Conservation (phyloP, 2,329 filamentous ascomycete species). For the Beauveria sp. region DNA sequence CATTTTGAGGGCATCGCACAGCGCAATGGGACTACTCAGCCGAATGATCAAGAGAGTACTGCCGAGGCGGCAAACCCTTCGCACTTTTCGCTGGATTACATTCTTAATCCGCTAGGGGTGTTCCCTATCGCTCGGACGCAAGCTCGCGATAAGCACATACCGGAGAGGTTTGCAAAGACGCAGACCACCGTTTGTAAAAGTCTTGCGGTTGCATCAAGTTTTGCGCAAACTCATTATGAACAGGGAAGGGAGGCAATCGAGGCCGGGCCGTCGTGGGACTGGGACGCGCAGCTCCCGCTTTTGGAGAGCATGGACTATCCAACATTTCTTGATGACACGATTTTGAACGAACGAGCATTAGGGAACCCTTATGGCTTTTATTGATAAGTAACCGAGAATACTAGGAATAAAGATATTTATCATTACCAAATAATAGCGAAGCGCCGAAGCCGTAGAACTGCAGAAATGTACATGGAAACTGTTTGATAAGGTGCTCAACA, state of each 20-base stretch:
- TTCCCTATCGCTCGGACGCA: constrained; percentile 9
- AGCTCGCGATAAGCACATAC: constrained; percentile 3
- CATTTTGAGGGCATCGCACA: constrained; percentile 3
- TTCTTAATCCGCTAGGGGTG: constrained; percentile 9
- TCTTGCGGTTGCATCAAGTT: neutral
- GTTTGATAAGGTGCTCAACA: neutral
- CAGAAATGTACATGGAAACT: neutral
- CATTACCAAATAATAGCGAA: neutral
- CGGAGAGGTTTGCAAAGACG: neutral
- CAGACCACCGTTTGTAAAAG: neutral
- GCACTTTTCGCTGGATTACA: constrained; percentile 10
- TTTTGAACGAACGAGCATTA: neutral
- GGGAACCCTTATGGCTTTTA: neutral
- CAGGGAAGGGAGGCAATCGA: neutral
- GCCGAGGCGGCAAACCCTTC: neutral
- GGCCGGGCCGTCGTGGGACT: neutral
- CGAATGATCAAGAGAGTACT: neutral
- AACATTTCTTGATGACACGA: constrained; percentile 6
- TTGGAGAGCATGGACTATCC: constrained; percentile 10
- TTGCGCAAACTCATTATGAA: neutral
- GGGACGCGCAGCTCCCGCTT: constrained; percentile 4
- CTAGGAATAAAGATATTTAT: neutral
- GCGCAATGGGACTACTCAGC: neutral
- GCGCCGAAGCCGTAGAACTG: neutral
- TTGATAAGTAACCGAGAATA: neutral